These are phyloP conservation scores for Phycomyces nitens DNA, from an alignment of 192 early-diverging fungal species.

Conservation along the genomic window DNA sequence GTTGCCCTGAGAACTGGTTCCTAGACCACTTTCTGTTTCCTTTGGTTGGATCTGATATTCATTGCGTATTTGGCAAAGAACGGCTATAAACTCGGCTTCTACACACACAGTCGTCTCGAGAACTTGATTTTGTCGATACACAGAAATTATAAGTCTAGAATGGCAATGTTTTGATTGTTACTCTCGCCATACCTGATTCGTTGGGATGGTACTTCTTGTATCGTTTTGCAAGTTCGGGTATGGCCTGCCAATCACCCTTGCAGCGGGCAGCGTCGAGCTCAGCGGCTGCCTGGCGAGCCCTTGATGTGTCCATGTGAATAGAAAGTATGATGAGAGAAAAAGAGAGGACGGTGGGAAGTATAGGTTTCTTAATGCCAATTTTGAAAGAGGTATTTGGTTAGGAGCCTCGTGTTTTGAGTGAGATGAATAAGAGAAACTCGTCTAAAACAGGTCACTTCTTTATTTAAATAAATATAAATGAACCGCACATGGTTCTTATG, in stretches of 20 bases:
- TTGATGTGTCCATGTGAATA: conserved; percentile 4
- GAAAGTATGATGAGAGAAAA: not conserved
- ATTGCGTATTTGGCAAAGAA: conserved; percentile 5
- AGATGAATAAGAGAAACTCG: no score
- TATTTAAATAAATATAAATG: no score
- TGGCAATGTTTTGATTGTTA: no score
- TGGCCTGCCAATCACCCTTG: conserved; percentile 28
- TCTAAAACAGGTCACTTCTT: no score
- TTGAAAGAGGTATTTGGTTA: conserved; percentile 8
- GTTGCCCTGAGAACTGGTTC: no score
- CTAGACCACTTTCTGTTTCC: no score
- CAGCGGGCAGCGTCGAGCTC: conserved; percentile 11
- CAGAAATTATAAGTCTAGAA: no score
- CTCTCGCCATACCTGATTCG: conserved; percentile 51
- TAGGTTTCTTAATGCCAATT: not conserved
- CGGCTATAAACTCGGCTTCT: conserved; percentile 11
- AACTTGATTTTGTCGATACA: no score
- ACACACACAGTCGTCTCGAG: conserved; percentile 10
- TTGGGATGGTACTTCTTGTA: conserved; percentile 53
- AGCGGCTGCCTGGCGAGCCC: not conserved
- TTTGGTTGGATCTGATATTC: no score
- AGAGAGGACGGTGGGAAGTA: not conserved
- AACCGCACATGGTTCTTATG: no score
- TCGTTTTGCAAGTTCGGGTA: conserved; percentile 46
- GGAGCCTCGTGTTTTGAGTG: not conserved